Evolutionary conservation across 169 alveolate species (phyloP).

Genomic region (Eimeria sp.): DNA sequence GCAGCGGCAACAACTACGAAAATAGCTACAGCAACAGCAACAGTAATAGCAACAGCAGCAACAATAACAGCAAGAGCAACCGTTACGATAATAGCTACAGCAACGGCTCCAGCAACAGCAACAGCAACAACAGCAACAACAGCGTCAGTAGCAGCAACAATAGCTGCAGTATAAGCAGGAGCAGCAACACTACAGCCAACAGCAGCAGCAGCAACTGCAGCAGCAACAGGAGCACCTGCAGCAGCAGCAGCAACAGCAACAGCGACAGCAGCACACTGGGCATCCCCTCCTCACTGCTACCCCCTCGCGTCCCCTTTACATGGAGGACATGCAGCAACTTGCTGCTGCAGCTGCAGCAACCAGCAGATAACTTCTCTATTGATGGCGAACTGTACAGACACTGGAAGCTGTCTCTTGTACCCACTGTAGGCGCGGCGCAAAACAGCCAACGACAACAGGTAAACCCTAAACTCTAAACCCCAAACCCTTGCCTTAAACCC

Average conservation of each 20-base stretch:
- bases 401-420: conserved; percentile 32
- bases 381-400: conserved; percentile 62
- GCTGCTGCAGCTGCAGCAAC: conserved; percentile 61
- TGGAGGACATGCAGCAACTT: conserved; percentile 16
- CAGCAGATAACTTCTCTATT: conserved; percentile 16
- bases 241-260: conserved; percentile 43
- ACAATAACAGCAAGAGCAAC: too few species aligned
- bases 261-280: background rate
- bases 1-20: too few species aligned
- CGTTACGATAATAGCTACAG: too few species aligned
- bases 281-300: conserved; percentile 2
- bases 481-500: background rate
- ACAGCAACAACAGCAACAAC: background rate
- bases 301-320: conserved; percentile 7
- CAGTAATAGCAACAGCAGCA: too few species aligned
- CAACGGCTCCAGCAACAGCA: background rate
- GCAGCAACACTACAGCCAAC: background rate
- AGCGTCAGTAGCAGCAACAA: background rate
- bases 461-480: background rate
- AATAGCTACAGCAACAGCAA: too few species aligned
- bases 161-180: background rate
- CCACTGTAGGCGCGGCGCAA: conserved; percentile 19
- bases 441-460: conserved; percentile 35
- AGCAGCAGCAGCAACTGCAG: background rate
- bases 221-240: background rate